phyloP scores from a whole-genome alignment of 768 basidiomycete species.

The Phanerochaete carnosa region DNA sequence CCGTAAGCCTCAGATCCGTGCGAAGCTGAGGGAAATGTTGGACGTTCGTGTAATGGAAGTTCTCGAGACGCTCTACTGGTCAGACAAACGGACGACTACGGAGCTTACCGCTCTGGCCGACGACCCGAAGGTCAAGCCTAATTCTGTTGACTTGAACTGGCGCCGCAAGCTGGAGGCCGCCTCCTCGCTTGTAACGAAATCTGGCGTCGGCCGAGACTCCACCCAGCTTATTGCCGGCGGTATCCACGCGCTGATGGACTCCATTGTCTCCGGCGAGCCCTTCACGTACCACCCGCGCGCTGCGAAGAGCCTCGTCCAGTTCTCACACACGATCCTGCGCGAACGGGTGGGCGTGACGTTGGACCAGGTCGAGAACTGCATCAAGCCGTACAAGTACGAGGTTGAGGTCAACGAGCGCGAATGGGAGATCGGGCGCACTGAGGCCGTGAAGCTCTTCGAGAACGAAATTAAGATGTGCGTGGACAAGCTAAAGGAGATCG shows the following conservation, averaged over 20 bases:
- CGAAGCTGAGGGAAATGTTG: constrained; percentile 86
- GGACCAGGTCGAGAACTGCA: constrained; percentile 99
- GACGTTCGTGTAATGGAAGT: constrained; percentile 98
- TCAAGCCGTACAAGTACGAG: constrained; percentile 99
- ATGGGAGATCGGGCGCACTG: constrained; percentile 82
- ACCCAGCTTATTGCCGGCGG: constrained; percentile 95
- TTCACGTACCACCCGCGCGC: constrained; percentile 89
- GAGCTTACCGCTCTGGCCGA: constrained; percentile 72
- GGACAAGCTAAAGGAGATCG: constrained; percentile 79
- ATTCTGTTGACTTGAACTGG: constrained; percentile 90
- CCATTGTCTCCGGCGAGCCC: constrained; percentile 85
- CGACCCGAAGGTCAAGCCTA: constrained; percentile 65
- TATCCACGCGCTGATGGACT: constrained; percentile 83
- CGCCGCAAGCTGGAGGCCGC: constrained; percentile 95
- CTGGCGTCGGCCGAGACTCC: constrained; percentile 91
- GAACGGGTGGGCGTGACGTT: constrained; percentile 93
- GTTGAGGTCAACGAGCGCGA: constrained; percentile 91
- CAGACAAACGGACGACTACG: constrained; percentile 72
- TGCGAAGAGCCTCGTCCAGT: constrained; percentile 85
- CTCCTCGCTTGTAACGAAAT: constrained; percentile 89
- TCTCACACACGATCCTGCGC: constrained; percentile 89
- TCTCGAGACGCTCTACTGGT: constrained; percentile 96
- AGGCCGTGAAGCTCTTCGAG: constrained; percentile 77
- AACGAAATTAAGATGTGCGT: constrained; percentile 85
- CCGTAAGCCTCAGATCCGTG: constrained; percentile 83